A percentile compares a stretch with the other conserved stretches of the same genome.
phyloP scores from a whole-genome alignment of 441 rosid species.

The Croton laevigatus region DNA sequence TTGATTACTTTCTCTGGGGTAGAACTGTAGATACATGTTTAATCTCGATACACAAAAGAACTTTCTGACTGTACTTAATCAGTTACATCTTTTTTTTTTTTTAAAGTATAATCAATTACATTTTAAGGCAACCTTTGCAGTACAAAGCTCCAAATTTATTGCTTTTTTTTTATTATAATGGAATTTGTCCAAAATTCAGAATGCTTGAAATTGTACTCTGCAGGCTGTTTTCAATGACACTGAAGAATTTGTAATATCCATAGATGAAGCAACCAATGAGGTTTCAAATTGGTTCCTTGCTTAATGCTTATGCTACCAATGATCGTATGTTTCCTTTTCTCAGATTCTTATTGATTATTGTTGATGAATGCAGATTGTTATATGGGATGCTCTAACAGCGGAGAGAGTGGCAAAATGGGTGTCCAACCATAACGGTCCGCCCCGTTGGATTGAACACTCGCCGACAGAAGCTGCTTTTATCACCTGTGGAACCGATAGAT shows the following conservation, averaged over 20 bases:
- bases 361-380: constrained; percentile 49
- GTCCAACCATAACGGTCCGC: constrained; percentile 66
- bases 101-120: background rate
- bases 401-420: constrained; percentile 78
- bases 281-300: constrained; percentile 29
- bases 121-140: background rate
- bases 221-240: constrained; percentile 87
- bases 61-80: background rate
- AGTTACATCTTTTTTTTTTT: background rate
- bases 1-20: background rate
- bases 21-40: background rate
- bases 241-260: constrained; percentile 72
- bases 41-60: background rate
- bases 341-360: constrained; percentile 10
- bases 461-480: constrained; percentile 72
- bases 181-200: background rate
- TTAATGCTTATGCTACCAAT: background rate
- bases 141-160: background rate
- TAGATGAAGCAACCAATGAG: constrained; percentile 61
- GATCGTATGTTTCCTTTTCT: background rate
- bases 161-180: background rate
- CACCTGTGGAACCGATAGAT: constrained; percentile 75
- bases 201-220: constrained; percentile 19
- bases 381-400: constrained; percentile 75
- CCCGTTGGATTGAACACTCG: constrained; percentile 84